Evolutionary conservation across 2,329 filamentous ascomycete genomes (phyloP), one percentile per base, ranked within the genome.

Genomic region (Xylariomycetidae sp.): DNA sequence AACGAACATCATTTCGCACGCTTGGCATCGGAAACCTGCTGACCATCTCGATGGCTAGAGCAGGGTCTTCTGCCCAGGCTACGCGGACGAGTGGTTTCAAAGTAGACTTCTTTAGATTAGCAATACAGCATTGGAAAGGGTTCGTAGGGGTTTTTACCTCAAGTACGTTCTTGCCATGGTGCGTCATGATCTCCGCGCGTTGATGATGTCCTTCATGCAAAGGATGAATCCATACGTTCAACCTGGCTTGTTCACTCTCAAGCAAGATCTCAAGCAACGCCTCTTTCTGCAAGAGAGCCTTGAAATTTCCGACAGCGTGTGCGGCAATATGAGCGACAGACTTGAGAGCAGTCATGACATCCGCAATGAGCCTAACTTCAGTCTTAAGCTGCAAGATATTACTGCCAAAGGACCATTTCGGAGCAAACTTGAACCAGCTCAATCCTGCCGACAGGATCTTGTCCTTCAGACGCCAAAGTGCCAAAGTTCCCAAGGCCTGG

Each of bases 331-430:
- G 68, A 1, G 75, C 68, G 9, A 88, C 73, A 3, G 66, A 70
- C 42, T 80, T 78, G 41, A 98, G 63, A 11, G 80, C 75, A 9
- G 63, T 58, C 30, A 82, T 67, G 22, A 96, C 80, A 54, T 96
- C 88, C 6, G 74, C 72, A 25, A 97, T 73, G 13, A 95, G 67
- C 45, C 84, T 83, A 20, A 88, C 78, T 61, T 99, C 92, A 0
- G 94, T 90, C 66, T 94, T 97, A 32, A 97, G 70, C 56, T 98
- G 92, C 12, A 98, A 66, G 30, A 86, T 77, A 55, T 96, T 98
- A 50, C 90, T 92, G 36, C 92, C 92, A 60, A 92, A 97, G 0
- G 92, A 94, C 90, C 92, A 98, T 46, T 80, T 78, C 11, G 89
- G 87, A 5, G 86, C 69, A 45, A 81, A 77, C 25, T 72, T 77